Evolutionary conservation across 495 filamentous ascomycete species (phyloP).

Genomic region (Penicillium manginii): DNA sequence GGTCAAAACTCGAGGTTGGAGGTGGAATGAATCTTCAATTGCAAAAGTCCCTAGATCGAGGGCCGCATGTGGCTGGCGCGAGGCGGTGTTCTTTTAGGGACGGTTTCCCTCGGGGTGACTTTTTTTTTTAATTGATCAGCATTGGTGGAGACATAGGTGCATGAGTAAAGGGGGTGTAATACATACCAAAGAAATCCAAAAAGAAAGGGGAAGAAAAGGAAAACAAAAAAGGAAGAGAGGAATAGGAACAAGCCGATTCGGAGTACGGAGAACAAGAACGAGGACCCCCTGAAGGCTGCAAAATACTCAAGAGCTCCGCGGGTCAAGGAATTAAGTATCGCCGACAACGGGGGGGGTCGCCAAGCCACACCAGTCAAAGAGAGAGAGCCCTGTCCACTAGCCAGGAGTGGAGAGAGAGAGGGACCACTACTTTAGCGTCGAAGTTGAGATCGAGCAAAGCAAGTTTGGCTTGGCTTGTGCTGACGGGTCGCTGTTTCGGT

Average conservation of each 20-base stretch:
- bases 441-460: background rate
- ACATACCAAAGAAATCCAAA: conserved; percentile 8
- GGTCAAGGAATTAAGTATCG: conserved; percentile 38
- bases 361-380: conserved; percentile 26
- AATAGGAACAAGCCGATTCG: conserved; percentile 16
- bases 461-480: too few species aligned
- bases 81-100: conserved; percentile 24
- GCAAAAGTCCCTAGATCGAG: conserved; percentile 20
- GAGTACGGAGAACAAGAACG: conserved; percentile 21
- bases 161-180: background rate
- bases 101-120: conserved; percentile 10
- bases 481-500: too few species aligned
- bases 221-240: conserved; percentile 8
- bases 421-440: conserved; percentile 2
- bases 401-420: background rate
- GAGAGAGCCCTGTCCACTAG: too few species aligned
- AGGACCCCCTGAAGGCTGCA: conserved; percentile 34
- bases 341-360: conserved; percentile 30
- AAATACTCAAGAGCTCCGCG: conserved; percentile 29
- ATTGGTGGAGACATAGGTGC: background rate
- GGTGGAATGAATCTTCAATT: conserved; percentile 3
- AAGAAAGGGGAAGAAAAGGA: conserved; percentile 5
- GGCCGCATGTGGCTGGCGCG: conserved; percentile 28
- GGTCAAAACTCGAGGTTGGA: conserved; percentile 20
- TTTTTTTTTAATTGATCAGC: conserved; percentile 13